A percentile compares a stretch with the other conserved stretches of the same genome.
These are phyloP conservation scores for Pythium rhizo-oryzae DNA, from an alignment of 352 stramenopile genomes.

Conservation along the genomic window DNA sequence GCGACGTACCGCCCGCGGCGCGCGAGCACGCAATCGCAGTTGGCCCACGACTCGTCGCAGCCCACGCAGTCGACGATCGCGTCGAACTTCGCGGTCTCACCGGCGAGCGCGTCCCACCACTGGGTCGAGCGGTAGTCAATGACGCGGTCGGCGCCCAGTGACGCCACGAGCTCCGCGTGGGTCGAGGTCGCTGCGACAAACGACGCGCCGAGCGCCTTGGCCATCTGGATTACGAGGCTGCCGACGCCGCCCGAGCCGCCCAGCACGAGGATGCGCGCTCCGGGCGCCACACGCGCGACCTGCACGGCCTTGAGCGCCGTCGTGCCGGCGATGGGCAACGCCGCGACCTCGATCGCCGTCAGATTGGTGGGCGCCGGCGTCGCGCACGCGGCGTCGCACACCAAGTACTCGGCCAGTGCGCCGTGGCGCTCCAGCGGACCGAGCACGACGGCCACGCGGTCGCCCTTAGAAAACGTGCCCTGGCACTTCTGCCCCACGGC, in stretches of 20 bases:
- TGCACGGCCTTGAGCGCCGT: constrained; percentile 42
- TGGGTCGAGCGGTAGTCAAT: constrained; percentile 55
- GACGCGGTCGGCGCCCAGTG: constrained; percentile 50
- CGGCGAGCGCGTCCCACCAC: constrained; percentile 46
- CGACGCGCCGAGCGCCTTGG: constrained; percentile 44
- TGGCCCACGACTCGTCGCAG: constrained; percentile 36
- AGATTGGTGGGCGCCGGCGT: constrained; percentile 30
- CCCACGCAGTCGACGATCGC: constrained; percentile 51
- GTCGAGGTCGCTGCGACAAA: constrained; percentile 69
- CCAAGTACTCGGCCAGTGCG: constrained; percentile 40
- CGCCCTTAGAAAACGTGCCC: constrained; percentile 33
- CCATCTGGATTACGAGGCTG: constrained; percentile 71
- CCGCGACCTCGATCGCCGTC: constrained; percentile 30
- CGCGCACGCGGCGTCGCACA: constrained; percentile 27
- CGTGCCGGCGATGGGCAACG: constrained; percentile 35
- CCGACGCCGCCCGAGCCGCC: constrained; percentile 81
- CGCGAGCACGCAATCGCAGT: constrained; percentile 31
- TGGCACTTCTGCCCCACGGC: constrained; percentile 31
- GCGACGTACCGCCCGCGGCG: constrained; percentile 37
- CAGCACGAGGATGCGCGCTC: constrained; percentile 74
- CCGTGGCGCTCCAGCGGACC: constrained; percentile 26
- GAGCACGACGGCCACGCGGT: constrained; percentile 38
- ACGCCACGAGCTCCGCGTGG: constrained; percentile 40
- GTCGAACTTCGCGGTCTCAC: constrained; percentile 33
- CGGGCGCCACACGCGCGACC: constrained; percentile 32